A percentile compares a stretch with the other conserved stretches of the same genome.
These are phyloP conservation scores for Marsdenia floribunda DNA, from an alignment of 257 asterid species.

Conservation along the genomic window DNA sequence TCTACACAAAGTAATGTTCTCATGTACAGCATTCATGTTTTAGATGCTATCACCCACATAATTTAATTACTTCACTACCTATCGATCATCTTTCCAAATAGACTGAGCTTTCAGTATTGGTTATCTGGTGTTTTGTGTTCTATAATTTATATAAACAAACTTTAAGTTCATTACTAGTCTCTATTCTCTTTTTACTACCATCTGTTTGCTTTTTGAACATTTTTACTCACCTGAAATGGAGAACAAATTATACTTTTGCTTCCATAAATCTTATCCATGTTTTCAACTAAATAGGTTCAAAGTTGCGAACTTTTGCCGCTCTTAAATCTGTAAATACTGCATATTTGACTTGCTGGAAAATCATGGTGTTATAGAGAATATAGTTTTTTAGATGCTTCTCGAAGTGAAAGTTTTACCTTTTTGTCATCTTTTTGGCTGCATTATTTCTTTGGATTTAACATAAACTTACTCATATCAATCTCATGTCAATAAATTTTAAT, in stretches of 20 bases:
- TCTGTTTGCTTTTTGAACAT: too few relatives aligned
- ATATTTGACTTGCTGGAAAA: background rate
- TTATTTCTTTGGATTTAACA: background rate
- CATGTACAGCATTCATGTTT: background rate
- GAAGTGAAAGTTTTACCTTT: background rate
- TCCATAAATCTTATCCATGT: background rate
- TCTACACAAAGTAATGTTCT: background rate
- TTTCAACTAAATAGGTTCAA: too few relatives aligned
- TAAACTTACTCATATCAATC: background rate
- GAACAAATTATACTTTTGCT: background rate
- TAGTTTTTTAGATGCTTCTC: background rate
- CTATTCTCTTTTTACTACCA: background rate
- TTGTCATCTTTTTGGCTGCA: background rate
- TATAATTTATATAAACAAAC: background rate
- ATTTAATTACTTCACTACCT: background rate
- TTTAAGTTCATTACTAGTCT: background rate
- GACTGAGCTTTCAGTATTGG: background rate
- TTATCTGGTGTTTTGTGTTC: background rate
- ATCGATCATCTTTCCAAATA: background rate
- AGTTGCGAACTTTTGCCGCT: background rate
- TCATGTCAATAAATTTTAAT: background rate
- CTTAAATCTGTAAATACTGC: background rate
- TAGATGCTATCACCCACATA: background rate
- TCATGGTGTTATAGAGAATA: background rate
- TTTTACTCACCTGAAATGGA: background rate